Evolutionary conservation across 139 green algal species (phyloP).

Genomic region (Chlamydomonas sp.): DNA sequence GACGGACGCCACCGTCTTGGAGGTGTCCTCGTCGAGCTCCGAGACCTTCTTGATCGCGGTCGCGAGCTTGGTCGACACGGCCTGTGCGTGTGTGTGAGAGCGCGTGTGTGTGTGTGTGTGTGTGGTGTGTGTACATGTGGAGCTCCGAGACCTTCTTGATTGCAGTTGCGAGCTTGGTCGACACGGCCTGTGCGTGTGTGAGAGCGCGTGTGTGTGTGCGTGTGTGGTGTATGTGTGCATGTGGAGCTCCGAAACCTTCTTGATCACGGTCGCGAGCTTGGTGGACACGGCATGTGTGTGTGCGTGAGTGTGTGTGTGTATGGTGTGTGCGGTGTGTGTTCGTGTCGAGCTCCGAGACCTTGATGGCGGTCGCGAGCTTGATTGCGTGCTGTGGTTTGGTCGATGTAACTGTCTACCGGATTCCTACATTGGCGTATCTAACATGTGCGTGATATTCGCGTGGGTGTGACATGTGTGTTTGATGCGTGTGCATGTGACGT

Average conservation of each 20-base stretch:
- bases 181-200: too few species aligned
- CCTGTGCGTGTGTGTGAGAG: too few species aligned
- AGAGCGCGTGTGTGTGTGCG: too few species aligned
- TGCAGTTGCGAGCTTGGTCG: conserved; percentile 34
- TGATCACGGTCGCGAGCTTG: conserved; percentile 36
- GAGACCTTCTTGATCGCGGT: conserved; percentile 33
- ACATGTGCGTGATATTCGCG: too few species aligned
- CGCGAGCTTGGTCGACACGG: conserved; percentile 36
- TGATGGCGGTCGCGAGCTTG: conserved; percentile 36
- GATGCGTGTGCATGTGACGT: too few species aligned
- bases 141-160: conserved; percentile 41
- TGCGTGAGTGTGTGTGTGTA: too few species aligned
- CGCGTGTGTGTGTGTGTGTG: too few species aligned
- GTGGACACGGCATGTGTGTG: conserved; percentile 28
- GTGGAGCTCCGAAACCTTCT: conserved; percentile 40
- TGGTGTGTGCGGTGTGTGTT: conserved; percentile 40
- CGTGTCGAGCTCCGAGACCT: conserved; percentile 40
- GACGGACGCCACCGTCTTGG: conserved; percentile 27
- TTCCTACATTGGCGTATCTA: too few species aligned
- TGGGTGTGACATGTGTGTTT: too few species aligned
- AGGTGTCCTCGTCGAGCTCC: conserved; percentile 44
- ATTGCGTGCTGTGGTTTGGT: too few species aligned
- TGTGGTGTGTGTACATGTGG: conserved; percentile 39
- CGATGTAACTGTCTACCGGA: too few species aligned
- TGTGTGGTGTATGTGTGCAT: conserved; percentile 39